Percentiles rank a stretch among this genome's conserved stretches.
Evolutionary conservation across 2,329 filamentous ascomycete genomes (phyloP).

Genomic region (Fusarium longipes): DNA sequence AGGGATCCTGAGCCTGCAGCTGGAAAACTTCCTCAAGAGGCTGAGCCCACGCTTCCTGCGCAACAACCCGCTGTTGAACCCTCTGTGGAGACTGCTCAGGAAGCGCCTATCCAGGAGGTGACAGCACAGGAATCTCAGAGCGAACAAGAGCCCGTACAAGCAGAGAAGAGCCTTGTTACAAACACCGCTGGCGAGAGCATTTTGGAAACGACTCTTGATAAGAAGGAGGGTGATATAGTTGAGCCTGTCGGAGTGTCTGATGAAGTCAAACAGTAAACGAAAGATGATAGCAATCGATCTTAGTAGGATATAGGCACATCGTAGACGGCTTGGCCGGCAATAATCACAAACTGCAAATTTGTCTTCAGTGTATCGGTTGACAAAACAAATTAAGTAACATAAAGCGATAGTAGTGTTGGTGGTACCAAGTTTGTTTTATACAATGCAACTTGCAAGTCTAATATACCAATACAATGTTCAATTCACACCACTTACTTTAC

Average conservation of each 20-base stretch:
- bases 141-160: conserved; percentile 12
- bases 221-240: conserved; percentile 49
- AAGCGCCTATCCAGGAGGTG: neutral
- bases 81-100: conserved; percentile 12
- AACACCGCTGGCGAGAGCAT: conserved; percentile 60
- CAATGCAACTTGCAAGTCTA: neutral
- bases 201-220: conserved; percentile 53
- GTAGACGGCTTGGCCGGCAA: conserved; percentile 16
- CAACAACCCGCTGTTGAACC: conserved; percentile 33
- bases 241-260: conserved; percentile 53
- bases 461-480: conserved; percentile 17
- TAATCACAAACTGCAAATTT: conserved; percentile 11
- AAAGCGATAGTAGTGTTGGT: neutral
- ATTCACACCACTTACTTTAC: conserved; percentile 6
- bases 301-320: conserved; percentile 6
- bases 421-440: conserved; percentile 3
- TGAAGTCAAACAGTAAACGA: conserved; percentile 46
- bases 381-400: neutral
- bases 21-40: conserved; percentile 25
- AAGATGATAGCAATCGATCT: conserved; percentile 3
- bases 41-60: conserved; percentile 19
- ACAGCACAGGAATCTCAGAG: conserved; percentile 1
- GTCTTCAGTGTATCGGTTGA: neutral
- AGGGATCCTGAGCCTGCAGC: conserved; percentile 25
- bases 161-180: conserved; percentile 53